Conservation (phyloP, 2,329 filamentous ascomycete genomes). For the Hypoxylon sp. region DNA sequence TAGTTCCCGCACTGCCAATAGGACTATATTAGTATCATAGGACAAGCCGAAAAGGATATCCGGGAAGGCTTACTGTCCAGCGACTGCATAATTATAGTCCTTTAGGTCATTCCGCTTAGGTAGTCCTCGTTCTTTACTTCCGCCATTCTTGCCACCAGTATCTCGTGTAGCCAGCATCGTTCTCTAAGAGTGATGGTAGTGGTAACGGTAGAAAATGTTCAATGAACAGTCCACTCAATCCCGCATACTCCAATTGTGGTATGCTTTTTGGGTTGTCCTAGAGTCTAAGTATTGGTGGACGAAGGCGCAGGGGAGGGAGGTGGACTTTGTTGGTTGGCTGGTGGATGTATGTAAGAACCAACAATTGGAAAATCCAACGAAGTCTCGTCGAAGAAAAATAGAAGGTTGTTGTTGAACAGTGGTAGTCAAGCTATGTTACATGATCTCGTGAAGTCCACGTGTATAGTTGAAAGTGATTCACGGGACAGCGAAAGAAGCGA, state of each 20-base stretch:
- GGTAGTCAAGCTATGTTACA: slow-evolving; percentile 27
- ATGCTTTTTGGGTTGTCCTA: slow-evolving; percentile 8
- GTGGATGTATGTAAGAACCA: slow-evolving; percentile 5
- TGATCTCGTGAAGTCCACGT: slow-evolving; percentile 21
- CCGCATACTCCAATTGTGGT: slow-evolving; percentile 28
- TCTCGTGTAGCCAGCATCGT: slow-evolving; percentile 47
- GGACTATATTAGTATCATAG: slow-evolving; percentile 42
- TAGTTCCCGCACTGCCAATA: slow-evolving; percentile 82
- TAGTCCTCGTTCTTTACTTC: slow-evolving; percentile 57
- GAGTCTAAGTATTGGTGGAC: slow-evolving; percentile 16
- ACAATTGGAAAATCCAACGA: slow-evolving; percentile 16
- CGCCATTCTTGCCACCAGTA: slow-evolving; percentile 47
- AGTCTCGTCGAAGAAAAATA: slow-evolving; percentile 10
- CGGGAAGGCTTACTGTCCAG: slow-evolving; percentile 79
- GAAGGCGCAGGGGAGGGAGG: slow-evolving; percentile 23
- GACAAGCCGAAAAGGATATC: slow-evolving; percentile 6
- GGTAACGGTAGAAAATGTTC: slow-evolving; percentile 24
- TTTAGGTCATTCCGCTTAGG: slow-evolving; percentile 74
- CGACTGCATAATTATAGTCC: slow-evolving; percentile 82
- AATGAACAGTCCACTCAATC: slow-evolving; percentile 23
- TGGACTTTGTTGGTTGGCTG: slow-evolving; percentile 22
- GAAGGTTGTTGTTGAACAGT: slow-evolving; percentile 5
- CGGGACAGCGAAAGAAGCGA: slow-evolving; percentile 24
- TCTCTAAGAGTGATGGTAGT: slow-evolving; percentile 8
- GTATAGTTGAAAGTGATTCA: slow-evolving; percentile 22